Evolutionary conservation across 805 yeast genomes (phyloP).

Genomic region (Clavispora asparagi): DNA sequence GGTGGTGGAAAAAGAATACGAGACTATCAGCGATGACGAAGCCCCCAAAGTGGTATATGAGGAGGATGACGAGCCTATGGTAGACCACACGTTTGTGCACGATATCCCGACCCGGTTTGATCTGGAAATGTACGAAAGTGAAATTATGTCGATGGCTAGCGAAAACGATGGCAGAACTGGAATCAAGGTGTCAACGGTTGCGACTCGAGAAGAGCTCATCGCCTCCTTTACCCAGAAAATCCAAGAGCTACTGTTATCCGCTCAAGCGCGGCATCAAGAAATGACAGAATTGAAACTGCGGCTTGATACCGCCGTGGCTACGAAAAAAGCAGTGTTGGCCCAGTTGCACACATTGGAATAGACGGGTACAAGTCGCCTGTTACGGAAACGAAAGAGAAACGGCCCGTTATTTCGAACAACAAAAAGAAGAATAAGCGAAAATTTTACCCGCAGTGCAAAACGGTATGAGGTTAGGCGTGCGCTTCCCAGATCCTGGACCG

Average conservation of each 20-base stretch:
- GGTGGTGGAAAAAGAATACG: conserved; percentile 1
- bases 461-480: neutral
- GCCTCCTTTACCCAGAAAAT: neutral
- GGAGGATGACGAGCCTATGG: neutral
- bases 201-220: neutral
- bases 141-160: conserved; percentile 1
- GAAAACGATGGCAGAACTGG: neutral
- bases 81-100: conserved; percentile 8
- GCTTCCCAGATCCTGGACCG: conserved; percentile 13
- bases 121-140: conserved; percentile 3
- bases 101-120: conserved; percentile 1
- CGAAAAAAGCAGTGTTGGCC: neutral
- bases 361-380: no score
- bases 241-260: neutral
- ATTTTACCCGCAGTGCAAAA: neutral
- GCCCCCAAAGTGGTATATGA: neutral
- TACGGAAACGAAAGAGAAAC: no score
- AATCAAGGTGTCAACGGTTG: neutral
- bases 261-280: neutral
- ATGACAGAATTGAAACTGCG: neutral
- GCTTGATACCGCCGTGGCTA: neutral
- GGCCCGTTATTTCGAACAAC: neutral
- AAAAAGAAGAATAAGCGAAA: neutral
- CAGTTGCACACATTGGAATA: neutral
- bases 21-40: conserved; percentile 1